Conservation (phyloP, 2,329 filamentous ascomycete species). For the Aureobasidium subglaciale region DNA sequence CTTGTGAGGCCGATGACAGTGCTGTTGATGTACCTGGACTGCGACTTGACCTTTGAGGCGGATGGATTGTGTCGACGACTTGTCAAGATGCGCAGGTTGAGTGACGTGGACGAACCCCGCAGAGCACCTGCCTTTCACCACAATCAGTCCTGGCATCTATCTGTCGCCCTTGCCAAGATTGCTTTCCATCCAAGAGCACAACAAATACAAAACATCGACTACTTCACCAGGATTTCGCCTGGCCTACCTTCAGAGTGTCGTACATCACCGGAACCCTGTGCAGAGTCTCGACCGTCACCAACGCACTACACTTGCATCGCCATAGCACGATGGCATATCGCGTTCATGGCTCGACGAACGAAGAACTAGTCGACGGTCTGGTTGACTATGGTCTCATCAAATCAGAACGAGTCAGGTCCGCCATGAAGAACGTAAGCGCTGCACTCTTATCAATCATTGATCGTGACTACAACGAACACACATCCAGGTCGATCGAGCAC, state of each 20-base stretch:
- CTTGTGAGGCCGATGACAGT: not conserved
- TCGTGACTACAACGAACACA: not conserved
- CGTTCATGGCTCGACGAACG: conserved; percentile 68
- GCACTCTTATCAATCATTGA: not conserved
- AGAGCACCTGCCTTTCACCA: too few relatives aligned
- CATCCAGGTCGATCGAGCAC: conserved; percentile 70
- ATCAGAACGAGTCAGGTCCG: conserved; percentile 63
- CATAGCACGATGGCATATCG: conserved; percentile 74
- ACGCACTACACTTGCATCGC: not conserved
- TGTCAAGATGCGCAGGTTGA: too few relatives aligned
- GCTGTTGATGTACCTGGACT: too few relatives aligned
- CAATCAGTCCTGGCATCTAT: not conserved
- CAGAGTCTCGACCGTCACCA: not conserved
- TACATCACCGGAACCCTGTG: not conserved
- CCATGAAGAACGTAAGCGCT: conserved; percentile 61
- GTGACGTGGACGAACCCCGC: conserved; percentile 5
- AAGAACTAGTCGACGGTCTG: conserved; percentile 71
- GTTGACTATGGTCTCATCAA: conserved; percentile 64
- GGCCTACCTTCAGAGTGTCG: not conserved
- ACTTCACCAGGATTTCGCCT: too few relatives aligned
- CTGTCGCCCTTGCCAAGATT: too few relatives aligned
- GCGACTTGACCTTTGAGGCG: too few relatives aligned
- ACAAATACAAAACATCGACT: too few relatives aligned
- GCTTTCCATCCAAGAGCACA: too few relatives aligned
- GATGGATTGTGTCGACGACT: too few relatives aligned